Conservation (phyloP, 495 filamentous ascomycete species). For the Penicillium soppii region DNA sequence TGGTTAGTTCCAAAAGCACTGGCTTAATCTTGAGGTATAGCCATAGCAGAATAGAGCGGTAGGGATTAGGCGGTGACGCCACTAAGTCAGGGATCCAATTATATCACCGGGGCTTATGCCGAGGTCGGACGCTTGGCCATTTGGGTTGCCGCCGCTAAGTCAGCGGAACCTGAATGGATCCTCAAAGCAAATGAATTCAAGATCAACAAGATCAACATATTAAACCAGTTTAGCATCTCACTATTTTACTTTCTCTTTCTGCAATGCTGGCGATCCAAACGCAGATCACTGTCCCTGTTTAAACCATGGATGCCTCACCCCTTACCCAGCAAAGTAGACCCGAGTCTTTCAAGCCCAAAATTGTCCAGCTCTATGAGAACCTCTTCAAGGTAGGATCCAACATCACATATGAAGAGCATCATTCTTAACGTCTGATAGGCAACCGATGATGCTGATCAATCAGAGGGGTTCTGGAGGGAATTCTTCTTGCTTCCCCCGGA, state of each 20-base stretch:
- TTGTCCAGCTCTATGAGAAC: slow-evolving; percentile 83
- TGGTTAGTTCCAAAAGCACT: too few species aligned
- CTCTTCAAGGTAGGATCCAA: slow-evolving; percentile 71
- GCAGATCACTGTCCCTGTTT: slow-evolving; percentile 13
- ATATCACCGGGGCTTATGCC: too few species aligned
- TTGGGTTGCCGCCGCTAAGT: too few species aligned
- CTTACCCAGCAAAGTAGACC: slow-evolving; percentile 91
- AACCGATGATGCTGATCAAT: slow-evolving; percentile 60
- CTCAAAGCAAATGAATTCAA: slow-evolving; percentile 13
- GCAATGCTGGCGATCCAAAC: slow-evolving; percentile 11
- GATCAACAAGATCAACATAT: too few species aligned
- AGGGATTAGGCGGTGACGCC: too few species aligned
- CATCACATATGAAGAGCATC: neutral
- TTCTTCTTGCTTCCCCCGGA: slow-evolving; percentile 89
- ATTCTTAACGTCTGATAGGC: slow-evolving; percentile 16
- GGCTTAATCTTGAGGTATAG: too few species aligned
- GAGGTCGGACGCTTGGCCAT: too few species aligned
- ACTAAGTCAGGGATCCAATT: too few species aligned
- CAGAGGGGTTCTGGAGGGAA: slow-evolving; percentile 94
- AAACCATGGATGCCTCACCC: slow-evolving; percentile 81
- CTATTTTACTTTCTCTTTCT: neutral
- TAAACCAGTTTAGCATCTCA: too few species aligned
- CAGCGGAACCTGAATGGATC: too few species aligned
- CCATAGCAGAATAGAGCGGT: too few species aligned
- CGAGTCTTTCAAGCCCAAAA: slow-evolving; percentile 88